Conservation (phyloP, 306 rosid species). For the Acacia melanoxylon region DNA sequence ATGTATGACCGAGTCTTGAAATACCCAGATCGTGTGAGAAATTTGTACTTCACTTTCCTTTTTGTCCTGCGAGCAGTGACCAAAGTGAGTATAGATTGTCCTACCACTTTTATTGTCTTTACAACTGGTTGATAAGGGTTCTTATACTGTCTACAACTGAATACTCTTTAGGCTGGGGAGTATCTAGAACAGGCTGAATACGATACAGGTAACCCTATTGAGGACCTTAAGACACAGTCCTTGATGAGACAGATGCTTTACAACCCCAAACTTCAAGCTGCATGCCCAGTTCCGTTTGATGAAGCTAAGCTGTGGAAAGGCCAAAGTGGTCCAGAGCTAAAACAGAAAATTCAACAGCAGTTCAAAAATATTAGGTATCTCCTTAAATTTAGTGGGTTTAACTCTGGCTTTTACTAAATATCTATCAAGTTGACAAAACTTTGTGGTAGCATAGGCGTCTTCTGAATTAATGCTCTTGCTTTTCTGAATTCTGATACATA, state of each 20-base stretch:
- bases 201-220: slow-evolving; percentile 69
- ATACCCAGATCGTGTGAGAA: slow-evolving; percentile 88
- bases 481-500: not conserved
- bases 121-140: slow-evolving; percentile 1
- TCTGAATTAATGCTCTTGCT: slow-evolving; percentile 6
- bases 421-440: not conserved
- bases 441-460: not conserved
- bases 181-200: slow-evolving; percentile 95
- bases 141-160: slow-evolving; percentile 27
- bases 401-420: slow-evolving; percentile 14
- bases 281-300: slow-evolving; percentile 98
- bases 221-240: slow-evolving; percentile 86
- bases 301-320: slow-evolving; percentile 99
- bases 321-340: slow-evolving; percentile 91
- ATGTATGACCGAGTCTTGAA: slow-evolving; percentile 78
- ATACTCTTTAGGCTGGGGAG: slow-evolving; percentile 72
- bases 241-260: slow-evolving; percentile 74
- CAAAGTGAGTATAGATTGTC: slow-evolving; percentile 60
- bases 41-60: slow-evolving; percentile 92
- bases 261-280: slow-evolving; percentile 78
- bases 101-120: not conserved
- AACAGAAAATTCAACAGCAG: slow-evolving; percentile 84
- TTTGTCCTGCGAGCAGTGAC: slow-evolving; percentile 95
- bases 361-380: slow-evolving; percentile 90
- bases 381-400: slow-evolving; percentile 8